Evolutionary conservation across 2,329 filamentous ascomycete species (phyloP).

Genomic region (Apiospora malaysiana): DNA sequence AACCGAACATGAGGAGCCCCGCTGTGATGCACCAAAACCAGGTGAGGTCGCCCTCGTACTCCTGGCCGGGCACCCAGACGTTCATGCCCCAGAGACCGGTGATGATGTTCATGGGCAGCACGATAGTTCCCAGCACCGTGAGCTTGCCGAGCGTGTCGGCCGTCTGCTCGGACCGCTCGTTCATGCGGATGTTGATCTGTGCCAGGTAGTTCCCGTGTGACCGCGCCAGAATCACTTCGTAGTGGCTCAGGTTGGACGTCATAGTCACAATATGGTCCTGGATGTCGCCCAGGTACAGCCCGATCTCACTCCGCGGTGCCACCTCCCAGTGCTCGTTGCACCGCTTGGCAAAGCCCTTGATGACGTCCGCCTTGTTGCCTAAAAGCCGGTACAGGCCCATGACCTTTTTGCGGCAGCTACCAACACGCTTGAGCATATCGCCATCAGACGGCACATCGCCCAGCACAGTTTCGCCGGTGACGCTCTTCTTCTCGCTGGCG

Average conservation of each 20-base stretch:
- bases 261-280: constrained; percentile 99
- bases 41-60: constrained; percentile 72
- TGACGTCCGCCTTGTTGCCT: constrained; percentile 97
- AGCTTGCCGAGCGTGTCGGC: constrained; percentile 93
- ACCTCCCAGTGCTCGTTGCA: constrained; percentile 99
- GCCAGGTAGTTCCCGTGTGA: constrained; percentile 98
- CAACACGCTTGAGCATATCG: constrained; percentile 91
- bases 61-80: constrained; percentile 92
- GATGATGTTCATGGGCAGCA: constrained; percentile 98
- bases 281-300: constrained; percentile 96
- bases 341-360: constrained; percentile 97
- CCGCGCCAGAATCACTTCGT: constrained; percentile 90
- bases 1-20: constrained; percentile 78
- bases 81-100: constrained; percentile 99
- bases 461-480: constrained; percentile 50
- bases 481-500: constrained; percentile 50
- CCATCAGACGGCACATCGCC: constrained; percentile 56
- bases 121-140: constrained; percentile 94
- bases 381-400: constrained; percentile 93
- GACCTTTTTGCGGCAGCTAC: constrained; percentile 94
- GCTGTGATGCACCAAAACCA: constrained; percentile 81
- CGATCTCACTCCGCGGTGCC: constrained; percentile 92
- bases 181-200: constrained; percentile 99
- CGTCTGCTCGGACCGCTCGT: constrained; percentile 94
- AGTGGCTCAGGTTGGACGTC: constrained; percentile 94